Evolutionary conservation across 1,284 basidiomycete genomes (phyloP).

Genomic region (Uromyces viciae-fabae): DNA sequence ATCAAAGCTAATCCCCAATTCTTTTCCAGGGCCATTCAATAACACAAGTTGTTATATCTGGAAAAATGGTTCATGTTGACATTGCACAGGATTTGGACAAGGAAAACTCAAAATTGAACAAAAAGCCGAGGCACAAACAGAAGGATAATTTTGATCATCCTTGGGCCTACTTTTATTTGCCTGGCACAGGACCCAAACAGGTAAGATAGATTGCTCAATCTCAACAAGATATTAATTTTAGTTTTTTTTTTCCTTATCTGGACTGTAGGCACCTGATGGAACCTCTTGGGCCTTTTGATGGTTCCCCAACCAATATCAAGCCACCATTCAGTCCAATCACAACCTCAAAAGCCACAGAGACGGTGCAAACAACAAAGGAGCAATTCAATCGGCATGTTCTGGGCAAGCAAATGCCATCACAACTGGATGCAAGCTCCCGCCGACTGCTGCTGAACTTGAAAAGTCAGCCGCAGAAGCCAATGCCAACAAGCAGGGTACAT

Average conservation of each 20-base stretch:
- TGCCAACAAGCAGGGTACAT: background rate
- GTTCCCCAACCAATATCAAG: background rate
- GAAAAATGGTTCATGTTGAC: too few species aligned
- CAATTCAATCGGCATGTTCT: background rate
- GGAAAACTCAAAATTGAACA: background rate
- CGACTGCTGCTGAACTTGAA: background rate
- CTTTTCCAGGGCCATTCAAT: too few species aligned
- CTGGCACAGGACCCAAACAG: background rate
- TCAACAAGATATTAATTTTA: too few species aligned
- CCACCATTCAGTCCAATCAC: background rate
- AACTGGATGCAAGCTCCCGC: background rate
- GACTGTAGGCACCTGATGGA: background rate
- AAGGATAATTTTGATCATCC: background rate
- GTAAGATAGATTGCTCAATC: background rate
- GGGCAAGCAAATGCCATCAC: background rate
- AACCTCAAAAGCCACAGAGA: background rate
- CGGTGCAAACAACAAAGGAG: background rate
- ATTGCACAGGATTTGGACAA: background rate
- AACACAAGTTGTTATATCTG: too few species aligned
- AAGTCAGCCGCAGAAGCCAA: background rate
- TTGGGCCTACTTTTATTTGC: too few species aligned
- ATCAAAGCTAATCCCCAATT: too few species aligned
- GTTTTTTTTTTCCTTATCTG: too few species aligned
- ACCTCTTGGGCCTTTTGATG: background rate
- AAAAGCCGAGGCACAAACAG: background rate